Evolutionary conservation across 495 filamentous ascomycete genomes (phyloP), one percentile per base, ranked within the genome.

Genomic region (Neurospora sp.): DNA sequence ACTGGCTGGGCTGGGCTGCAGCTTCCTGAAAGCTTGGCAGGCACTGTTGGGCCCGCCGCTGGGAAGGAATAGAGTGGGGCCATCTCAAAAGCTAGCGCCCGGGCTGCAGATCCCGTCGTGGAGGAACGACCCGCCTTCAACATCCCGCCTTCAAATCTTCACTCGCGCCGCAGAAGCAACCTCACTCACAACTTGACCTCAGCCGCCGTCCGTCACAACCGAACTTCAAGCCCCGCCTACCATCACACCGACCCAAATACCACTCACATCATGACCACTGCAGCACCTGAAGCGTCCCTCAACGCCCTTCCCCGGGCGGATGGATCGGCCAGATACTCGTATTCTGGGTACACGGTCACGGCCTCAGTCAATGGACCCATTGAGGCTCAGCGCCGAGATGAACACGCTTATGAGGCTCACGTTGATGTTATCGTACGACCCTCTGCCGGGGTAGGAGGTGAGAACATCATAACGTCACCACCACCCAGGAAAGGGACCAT

Each of bases 351-450:
- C 81, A 90, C 89, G 70, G 87, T 98, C 74, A 88, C 96, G 69
- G 93, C 90, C 71, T 90, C 93, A 15, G 93, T 96, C 74, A 97
- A 95, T 80, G 96, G 93, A 0, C 96, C 96, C n/a, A 87, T 98
- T 76, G 95, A 98, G 82, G 93, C 94, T 24, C 90, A 88, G 75
- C 90, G 94, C 76, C 88, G 92, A 75, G 95, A 97, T 77, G 91
- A 97, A 76, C 88, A 93, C 71, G 91, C 96, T 19, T 93, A 96
- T 82, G 94, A 97, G 83, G 93, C 96, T 34, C 90, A 90, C 70
- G 84, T 99, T 71, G 96, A 98, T 80, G 92, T 98, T 39, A 90
- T 94, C 79, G 89, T 99, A 76, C 90, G 95, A 79, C 94, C 94
- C 39, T 90, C 91, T 48, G 88, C 87, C 74, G 94, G 94, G 70